phyloP scores from a whole-genome alignment of 257 asterid species.

The Apocynum venetum region DNA sequence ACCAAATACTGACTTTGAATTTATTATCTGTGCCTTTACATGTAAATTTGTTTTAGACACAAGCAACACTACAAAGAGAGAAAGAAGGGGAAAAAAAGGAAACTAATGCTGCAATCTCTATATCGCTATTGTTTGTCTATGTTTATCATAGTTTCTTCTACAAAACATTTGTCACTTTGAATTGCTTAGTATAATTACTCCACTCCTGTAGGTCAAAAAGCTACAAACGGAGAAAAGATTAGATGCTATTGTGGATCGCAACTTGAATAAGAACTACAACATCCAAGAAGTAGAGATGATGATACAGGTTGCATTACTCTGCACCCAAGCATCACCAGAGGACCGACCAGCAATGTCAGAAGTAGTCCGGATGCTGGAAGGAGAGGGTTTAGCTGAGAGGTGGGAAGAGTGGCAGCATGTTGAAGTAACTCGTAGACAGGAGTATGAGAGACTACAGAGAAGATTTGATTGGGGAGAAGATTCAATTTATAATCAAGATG shows the following conservation, averaged over 20 bases:
- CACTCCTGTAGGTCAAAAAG: slow-evolving; percentile 59
- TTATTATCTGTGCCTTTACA: no score
- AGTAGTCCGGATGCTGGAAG: slow-evolving; percentile 90
- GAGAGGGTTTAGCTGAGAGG: slow-evolving; percentile 88
- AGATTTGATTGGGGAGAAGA: slow-evolving; percentile 88
- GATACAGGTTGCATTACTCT: slow-evolving; percentile 89
- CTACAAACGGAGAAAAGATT: slow-evolving; percentile 72
- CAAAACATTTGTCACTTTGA: not conserved
- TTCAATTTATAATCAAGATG: slow-evolving; percentile 65
- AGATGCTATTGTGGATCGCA: slow-evolving; percentile 75
- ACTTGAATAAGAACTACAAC: slow-evolving; percentile 44
- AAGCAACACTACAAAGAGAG: not conserved
- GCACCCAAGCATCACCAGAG: slow-evolving; percentile 84
- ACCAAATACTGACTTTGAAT: no score
- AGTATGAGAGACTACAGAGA: slow-evolving; percentile 69
- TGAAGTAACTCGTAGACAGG: slow-evolving; percentile 65
- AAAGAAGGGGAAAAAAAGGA: not conserved
- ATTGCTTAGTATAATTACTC: not conserved
- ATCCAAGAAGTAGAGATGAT: slow-evolving; percentile 86
- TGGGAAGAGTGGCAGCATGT: slow-evolving; percentile 92
- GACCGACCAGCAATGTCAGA: slow-evolving; percentile 99
- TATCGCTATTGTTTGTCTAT: not conserved
- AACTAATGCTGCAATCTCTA: not conserved
- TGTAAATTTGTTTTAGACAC: not conserved
- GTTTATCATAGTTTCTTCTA: no score